Conservation (phyloP, 2,329 filamentous ascomycete species). For the Samsoniella hepiali region DNA sequence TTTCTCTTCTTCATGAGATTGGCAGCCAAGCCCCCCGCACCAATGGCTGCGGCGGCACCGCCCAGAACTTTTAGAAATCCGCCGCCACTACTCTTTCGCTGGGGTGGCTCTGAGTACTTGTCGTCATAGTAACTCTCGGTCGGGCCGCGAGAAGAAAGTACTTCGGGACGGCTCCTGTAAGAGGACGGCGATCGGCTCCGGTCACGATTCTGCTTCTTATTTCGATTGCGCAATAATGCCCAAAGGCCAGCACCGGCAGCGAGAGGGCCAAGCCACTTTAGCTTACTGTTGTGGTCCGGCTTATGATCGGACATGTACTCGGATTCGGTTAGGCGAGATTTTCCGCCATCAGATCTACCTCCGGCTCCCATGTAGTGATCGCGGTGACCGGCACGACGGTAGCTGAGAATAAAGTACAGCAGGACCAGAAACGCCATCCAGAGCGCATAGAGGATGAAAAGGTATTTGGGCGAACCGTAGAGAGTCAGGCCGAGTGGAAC, state of each 20-base stretch:
- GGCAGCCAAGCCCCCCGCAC: slow-evolving; percentile 60
- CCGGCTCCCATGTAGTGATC: slow-evolving; percentile 56
- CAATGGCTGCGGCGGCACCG: slow-evolving; percentile 58
- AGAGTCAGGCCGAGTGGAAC: slow-evolving; percentile 85
- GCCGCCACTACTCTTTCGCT: slow-evolving; percentile 42
- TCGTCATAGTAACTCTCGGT: slow-evolving; percentile 63
- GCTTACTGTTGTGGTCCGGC: slow-evolving; percentile 31
- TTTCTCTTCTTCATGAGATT: slow-evolving; percentile 55
- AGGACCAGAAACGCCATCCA: slow-evolving; percentile 72
- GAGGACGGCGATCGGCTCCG: slow-evolving; percentile 39
- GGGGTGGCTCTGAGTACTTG: slow-evolving; percentile 54
- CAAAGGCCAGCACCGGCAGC: slow-evolving; percentile 50
- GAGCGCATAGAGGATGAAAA: slow-evolving; percentile 83
- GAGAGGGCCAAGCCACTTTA: slow-evolving; percentile 51
- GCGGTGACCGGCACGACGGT: slow-evolving; percentile 56
- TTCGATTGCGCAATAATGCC: slow-evolving; percentile 45
- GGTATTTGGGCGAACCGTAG: slow-evolving; percentile 80
- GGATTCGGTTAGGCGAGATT: slow-evolving; percentile 38
- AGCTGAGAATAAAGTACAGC: slow-evolving; percentile 77
- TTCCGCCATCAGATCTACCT: slow-evolving; percentile 52
- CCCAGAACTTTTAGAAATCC: slow-evolving; percentile 61
- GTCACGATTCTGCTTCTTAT: slow-evolving; percentile 37
- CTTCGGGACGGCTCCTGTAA: slow-evolving; percentile 43
- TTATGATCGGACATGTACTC: slow-evolving; percentile 37
- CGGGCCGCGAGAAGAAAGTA: slow-evolving; percentile 48